Conservation (phyloP, 768 basidiomycete species). For the Leccinum imitatum region DNA sequence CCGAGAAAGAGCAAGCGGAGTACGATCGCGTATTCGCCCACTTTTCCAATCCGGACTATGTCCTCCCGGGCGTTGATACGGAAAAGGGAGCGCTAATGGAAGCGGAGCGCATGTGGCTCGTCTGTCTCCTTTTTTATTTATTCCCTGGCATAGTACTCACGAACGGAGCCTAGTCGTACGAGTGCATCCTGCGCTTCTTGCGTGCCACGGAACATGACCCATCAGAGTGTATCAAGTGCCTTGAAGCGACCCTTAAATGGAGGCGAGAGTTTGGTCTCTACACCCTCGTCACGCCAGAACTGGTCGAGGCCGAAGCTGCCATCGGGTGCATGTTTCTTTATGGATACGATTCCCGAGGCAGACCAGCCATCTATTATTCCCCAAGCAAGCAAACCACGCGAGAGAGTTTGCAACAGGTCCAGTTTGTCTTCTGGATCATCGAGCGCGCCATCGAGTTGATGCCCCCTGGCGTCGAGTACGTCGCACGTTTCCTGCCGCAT, state of each 20-base stretch:
- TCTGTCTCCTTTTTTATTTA: conserved; percentile 35
- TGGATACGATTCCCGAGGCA: conserved; percentile 66
- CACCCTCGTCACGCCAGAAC: conserved; percentile 53
- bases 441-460: conserved; percentile 78
- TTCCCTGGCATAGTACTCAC: neutral
- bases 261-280: conserved; percentile 76
- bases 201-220: conserved; percentile 76
- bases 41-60: conserved; percentile 53
- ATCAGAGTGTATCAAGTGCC: conserved; percentile 53
- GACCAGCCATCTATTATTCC: conserved; percentile 69
- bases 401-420: conserved; percentile 63
- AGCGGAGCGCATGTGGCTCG: conserved; percentile 77
- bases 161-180: conserved; percentile 43
- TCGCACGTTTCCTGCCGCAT: conserved; percentile 4
- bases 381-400: conserved; percentile 78
- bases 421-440: conserved; percentile 73
- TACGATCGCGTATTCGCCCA: conserved; percentile 55
- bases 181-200: conserved; percentile 74
- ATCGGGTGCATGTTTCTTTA: conserved; percentile 85
- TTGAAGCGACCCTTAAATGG: conserved; percentile 78
- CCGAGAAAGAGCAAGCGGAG: conserved; percentile 46
- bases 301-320: conserved; percentile 74
- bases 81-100: conserved; percentile 52
- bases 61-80: conserved; percentile 43
- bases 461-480: conserved; percentile 80